Evolutionary conservation across 768 basidiomycete species (phyloP).

Genomic region (Lactifluus subvellereus): DNA sequence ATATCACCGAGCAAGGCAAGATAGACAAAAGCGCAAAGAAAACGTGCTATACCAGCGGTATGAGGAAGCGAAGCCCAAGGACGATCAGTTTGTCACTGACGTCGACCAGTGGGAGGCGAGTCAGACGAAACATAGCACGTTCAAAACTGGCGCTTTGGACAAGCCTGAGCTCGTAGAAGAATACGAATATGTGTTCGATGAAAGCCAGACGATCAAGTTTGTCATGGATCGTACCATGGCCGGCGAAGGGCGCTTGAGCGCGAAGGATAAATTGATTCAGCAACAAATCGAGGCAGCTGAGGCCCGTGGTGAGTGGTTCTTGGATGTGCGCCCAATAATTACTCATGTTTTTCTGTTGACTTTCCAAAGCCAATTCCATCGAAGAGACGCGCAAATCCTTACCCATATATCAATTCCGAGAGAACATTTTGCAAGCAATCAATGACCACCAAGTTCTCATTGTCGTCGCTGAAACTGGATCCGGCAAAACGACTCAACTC

Average conservation of each 20-base stretch:
- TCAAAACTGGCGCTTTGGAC: constrained; percentile 90
- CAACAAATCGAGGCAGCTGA: constrained; percentile 90
- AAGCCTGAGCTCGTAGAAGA: constrained; percentile 74
- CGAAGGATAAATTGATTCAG: constrained; percentile 80
- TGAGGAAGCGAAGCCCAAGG: constrained; percentile 86
- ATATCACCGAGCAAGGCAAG: constrained; percentile 96
- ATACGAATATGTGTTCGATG: constrained; percentile 98
- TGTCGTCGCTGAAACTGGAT: constrained; percentile 97
- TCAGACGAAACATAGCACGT: constrained; percentile 84
- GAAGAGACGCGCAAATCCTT: constrained; percentile 92
- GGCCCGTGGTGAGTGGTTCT: constrained; percentile 58
- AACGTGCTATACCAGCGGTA: constrained; percentile 91
- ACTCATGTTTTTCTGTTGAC: not conserved
- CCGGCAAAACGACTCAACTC: constrained; percentile 97
- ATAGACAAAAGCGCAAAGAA: constrained; percentile 96
- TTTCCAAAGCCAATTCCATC: constrained; percentile 67
- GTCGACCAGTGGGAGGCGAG: constrained; percentile 96
- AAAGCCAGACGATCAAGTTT: constrained; percentile 94
- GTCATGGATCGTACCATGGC: constrained; percentile 75
- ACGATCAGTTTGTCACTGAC: constrained; percentile 93
- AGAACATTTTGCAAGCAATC: constrained; percentile 84
- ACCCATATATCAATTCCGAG: constrained; percentile 86
- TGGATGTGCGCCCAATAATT: constrained; percentile 2
- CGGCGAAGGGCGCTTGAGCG: constrained; percentile 64
- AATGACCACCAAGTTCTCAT: constrained; percentile 91